Evolutionary conservation across 2,329 filamentous ascomycete species (phyloP), one percentile per base, ranked within the genome.

Genomic region (Epichloe hybrida): DNA sequence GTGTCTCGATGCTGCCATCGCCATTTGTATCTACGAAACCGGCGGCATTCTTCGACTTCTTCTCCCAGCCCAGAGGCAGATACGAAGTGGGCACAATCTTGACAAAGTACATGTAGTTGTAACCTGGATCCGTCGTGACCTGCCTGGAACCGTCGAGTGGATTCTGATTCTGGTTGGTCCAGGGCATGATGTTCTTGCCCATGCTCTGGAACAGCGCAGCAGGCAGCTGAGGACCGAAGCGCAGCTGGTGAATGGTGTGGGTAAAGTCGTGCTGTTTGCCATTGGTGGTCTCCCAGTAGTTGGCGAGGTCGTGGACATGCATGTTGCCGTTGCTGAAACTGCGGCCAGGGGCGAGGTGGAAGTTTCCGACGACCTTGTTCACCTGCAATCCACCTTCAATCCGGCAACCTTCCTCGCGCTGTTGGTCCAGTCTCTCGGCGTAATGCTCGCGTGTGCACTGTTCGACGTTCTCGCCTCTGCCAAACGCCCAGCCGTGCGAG

Each of bases 41-140:
- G 11, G 56, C 56, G 12, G 62, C 52, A 50, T 58, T 56, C 45
- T 61, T 58, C 48, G 65, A 62, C 53, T 75, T 75, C 60, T 81
- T 80, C 63, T 89, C 83, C 88, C 88, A 95, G 55, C 89, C 89
- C 1, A 98, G 77, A 2, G 93, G 89, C 27, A 97, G 77, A 66
- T 97, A 98, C 1, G 89, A 91, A 2, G 93, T 98, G 3, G 87
- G 88, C 35, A 98, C 93, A 52, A 98, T 93, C 75, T 98, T 98
- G 69, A 98, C 77, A 69, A 98, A 98, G 74, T 98, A 98, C 88
- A 97, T 95, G 69, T 84, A 98, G 73, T 96, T 98, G 75, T 78
- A 96, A 56, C 86, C 86, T 58, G 88, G 80, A 62, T 96, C 89
- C 37, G 78, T 72, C 2, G 88, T 94, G 49, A 75, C 70, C 72